Conservation (phyloP, 257 asterid species). For the Solanum phureja region DNA sequence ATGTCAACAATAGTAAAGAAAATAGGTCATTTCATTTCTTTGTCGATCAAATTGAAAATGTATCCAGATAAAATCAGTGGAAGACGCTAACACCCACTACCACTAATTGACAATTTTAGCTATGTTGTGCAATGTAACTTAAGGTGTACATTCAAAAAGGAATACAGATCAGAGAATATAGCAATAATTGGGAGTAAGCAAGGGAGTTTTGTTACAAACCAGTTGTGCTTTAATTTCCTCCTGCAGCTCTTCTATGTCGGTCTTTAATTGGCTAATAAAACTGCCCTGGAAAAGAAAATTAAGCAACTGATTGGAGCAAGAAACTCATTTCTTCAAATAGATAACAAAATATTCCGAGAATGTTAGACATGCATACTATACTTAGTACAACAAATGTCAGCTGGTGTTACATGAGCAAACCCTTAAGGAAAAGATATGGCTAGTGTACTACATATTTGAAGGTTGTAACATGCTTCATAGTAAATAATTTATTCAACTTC, state of each 20-base stretch:
- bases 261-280: slow-evolving; percentile 67
- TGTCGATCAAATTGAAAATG: background rate
- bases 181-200: background rate
- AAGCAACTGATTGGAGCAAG: background rate
- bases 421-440: background rate
- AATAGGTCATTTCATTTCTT: background rate
- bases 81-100: background rate
- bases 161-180: background rate
- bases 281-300: slow-evolving; percentile 49
- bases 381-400: background rate
- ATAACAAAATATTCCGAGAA: background rate
- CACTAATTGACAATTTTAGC: background rate
- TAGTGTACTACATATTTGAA: background rate
- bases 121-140: background rate
- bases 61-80: background rate
- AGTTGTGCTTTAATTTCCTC: slow-evolving; percentile 67
- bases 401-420: background rate
- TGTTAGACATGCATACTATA: background rate
- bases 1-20: background rate
- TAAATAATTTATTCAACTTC: background rate
- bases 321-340: background rate
- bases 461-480: background rate
- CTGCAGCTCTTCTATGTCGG: slow-evolving; percentile 62
- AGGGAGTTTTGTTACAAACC: slow-evolving; percentile 35
- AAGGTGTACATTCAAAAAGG: background rate